phyloP scores from a whole-genome alignment of 129 eudicot species.

The Solidago caesia region DNA sequence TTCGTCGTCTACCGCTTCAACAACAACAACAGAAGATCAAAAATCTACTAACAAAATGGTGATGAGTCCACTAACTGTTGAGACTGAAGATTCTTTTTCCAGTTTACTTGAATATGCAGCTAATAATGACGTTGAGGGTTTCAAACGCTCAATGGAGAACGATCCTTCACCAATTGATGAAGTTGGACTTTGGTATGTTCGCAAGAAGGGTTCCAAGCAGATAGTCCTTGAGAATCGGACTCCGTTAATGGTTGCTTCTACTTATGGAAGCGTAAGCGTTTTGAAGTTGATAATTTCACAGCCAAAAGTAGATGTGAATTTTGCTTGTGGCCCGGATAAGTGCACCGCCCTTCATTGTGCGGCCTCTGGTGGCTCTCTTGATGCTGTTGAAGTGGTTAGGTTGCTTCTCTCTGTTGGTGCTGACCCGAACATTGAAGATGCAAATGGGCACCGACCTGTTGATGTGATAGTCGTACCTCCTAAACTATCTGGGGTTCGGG shows the following conservation, averaged over 20 bases:
- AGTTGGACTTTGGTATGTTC: conserved; percentile 79
- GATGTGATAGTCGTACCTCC: conserved; percentile 71
- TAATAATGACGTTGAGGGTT: conserved; percentile 66
- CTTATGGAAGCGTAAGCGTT: conserved; percentile 71
- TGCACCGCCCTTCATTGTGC: conserved; percentile 88
- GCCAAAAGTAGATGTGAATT: conserved; percentile 62
- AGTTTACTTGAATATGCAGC: conserved; percentile 80
- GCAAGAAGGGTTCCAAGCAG: conserved; percentile 63
- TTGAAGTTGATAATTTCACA: conserved; percentile 49
- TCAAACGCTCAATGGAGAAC: conserved; percentile 47
- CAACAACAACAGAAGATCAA: conserved; percentile 1
- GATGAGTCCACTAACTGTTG: conserved; percentile 50
- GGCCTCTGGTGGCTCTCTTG: conserved; percentile 70
- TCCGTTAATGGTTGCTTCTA: conserved; percentile 93
- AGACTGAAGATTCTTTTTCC: conserved; percentile 59
- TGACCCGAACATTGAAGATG: conserved; percentile 61
- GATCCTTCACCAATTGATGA: conserved; percentile 57
- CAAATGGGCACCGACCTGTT: conserved; percentile 59
- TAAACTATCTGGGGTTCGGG: conserved; percentile 43
- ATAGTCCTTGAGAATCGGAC: conserved; percentile 65
- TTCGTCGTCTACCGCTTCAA: conserved; percentile 16
- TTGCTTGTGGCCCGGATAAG: conserved; percentile 59
- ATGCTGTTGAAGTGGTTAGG: conserved; percentile 59
- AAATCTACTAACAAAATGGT: conserved; percentile 35
- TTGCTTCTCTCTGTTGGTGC: conserved; percentile 71